phyloP scores from a whole-genome alignment of 1,284 basidiomycete genomes.

The Sparassis latifolia region DNA sequence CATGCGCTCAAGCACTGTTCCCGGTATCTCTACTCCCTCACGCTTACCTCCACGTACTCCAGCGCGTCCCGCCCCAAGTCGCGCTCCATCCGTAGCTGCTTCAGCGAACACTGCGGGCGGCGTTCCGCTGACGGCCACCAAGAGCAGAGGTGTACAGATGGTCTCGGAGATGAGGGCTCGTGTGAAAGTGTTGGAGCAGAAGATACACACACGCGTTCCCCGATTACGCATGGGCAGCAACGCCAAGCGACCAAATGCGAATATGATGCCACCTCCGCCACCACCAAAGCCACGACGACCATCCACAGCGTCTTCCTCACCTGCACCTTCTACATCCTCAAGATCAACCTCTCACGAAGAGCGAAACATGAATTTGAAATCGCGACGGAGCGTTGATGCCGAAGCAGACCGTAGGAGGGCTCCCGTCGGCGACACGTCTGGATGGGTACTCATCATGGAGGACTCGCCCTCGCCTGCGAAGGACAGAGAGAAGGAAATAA shows the following conservation, averaged over 20 bases:
- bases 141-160: constrained; percentile 80
- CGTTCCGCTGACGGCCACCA: constrained; percentile 40
- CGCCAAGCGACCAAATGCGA: constrained; percentile 41
- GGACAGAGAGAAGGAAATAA: constrained; percentile 44
- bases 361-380: constrained; percentile 13
- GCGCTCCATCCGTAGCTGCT: constrained; percentile 36
- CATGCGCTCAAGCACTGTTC: constrained; percentile 52
- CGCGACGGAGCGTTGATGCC: constrained; percentile 26
- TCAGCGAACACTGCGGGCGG: constrained; percentile 34
- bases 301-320: constrained; percentile 16
- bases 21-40: constrained; percentile 37
- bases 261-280: constrained; percentile 27
- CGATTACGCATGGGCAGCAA: constrained; percentile 72
- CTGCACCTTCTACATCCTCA: constrained; percentile 25
- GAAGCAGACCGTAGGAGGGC: constrained; percentile 28
- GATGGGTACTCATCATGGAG: constrained; percentile 81
- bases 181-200: constrained; percentile 73
- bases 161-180: constrained; percentile 81
- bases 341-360: constrained; percentile 22
- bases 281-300: constrained; percentile 10
- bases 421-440: constrained; percentile 52
- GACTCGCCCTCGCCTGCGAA: constrained; percentile 68
- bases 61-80: constrained; percentile 36
- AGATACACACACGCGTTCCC: constrained; percentile 78
- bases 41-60: constrained; percentile 41